A percentile compares a stretch with the other conserved stretches of the same genome.
Evolutionary conservation across 2,329 filamentous ascomycete species (phyloP).

Genomic region (Cordyceps militaris): DNA sequence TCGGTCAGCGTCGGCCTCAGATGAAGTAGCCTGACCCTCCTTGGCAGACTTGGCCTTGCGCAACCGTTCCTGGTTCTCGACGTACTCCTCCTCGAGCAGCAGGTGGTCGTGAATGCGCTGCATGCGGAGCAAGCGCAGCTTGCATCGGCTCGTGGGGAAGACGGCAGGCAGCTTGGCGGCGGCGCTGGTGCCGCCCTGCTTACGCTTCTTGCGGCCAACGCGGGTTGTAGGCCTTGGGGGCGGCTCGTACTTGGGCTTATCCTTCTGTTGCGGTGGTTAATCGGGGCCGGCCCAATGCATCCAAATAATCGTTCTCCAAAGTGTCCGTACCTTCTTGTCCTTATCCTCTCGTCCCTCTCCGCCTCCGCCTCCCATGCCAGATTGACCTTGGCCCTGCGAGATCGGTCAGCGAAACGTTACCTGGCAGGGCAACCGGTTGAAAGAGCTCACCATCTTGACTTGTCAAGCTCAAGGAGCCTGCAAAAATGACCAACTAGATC

Average conservation of each 20-base stretch:
- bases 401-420: conserved; percentile 12
- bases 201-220: conserved; percentile 98
- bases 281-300: background rate
- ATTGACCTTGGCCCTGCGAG: conserved; percentile 71
- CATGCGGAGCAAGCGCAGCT: conserved; percentile 94
- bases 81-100: conserved; percentile 94
- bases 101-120: conserved; percentile 97
- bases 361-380: conserved; percentile 75
- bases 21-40: conserved; percentile 59
- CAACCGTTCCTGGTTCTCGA: conserved; percentile 95
- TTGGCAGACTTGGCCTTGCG: conserved; percentile 84
- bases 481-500: background rate
- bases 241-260: conserved; percentile 99
- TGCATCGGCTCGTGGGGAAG: conserved; percentile 94
- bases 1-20: conserved; percentile 68
- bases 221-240: conserved; percentile 94
- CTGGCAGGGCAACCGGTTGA: background rate
- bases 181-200: conserved; percentile 83
- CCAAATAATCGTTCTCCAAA: background rate
- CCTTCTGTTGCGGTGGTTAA: conserved; percentile 59
- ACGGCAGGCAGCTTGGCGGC: conserved; percentile 91
- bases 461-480: conserved; percentile 24
- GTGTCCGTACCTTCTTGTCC: conserved; percentile 75
- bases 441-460: conserved; percentile 29
- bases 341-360: conserved; percentile 76